Base-by-base conservation (phyloP, 2,329 filamentous ascomycete genomes). In the Colletotrichum sp. region DNA sequence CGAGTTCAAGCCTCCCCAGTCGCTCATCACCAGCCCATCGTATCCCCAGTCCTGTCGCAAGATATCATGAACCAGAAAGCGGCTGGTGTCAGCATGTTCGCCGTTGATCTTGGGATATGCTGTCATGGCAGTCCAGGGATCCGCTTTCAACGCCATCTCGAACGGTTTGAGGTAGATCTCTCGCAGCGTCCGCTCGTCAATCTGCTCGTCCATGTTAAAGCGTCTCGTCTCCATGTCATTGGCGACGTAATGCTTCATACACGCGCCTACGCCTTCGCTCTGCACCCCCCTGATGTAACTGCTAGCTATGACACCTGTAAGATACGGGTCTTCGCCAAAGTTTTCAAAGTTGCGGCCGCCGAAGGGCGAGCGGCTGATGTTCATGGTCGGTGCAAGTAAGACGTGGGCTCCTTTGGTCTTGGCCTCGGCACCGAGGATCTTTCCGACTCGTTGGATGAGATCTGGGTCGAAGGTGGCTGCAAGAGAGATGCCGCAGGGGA, bases 341-440 rank as follows among this genome's bases (percentile, higher is more conserved):
- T 94, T 94, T 82, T 97, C 95, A 94, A 95, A 97, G 81, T 95
- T 95, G 55, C 95, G 89, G 0, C 95, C 95, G 32, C 92, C 95
- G 60, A 91, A 88, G 2, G 95, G 93, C 13, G 81, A 80, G 24
- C 82, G 78, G n/a, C 64, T 67, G 36, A 67, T 67, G 13, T 67
- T 67, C 64, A 67, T 67, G 0, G 77, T 78, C 10, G 77, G 78
- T 1, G 69, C 77, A 6, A 79, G 66, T 1, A 79, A 68, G 2
- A 79, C 69, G 16, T 78, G 69, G 1, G 79, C 78, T 16, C 72
- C 75, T 69, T 82, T 82, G 30, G 76, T 78, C 34, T 79, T 78
- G 8, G 80, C 78, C 71, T 84, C 82, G 24, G 79, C 73, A 1
- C 78, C 80, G 10, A 83, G 77, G 10, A 78, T 77, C 62, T 76